Evolutionary conservation across 805 yeast genomes (phyloP), one percentile per base, ranked within the genome.

Genomic region (Tetrapisispora arboricola): DNA sequence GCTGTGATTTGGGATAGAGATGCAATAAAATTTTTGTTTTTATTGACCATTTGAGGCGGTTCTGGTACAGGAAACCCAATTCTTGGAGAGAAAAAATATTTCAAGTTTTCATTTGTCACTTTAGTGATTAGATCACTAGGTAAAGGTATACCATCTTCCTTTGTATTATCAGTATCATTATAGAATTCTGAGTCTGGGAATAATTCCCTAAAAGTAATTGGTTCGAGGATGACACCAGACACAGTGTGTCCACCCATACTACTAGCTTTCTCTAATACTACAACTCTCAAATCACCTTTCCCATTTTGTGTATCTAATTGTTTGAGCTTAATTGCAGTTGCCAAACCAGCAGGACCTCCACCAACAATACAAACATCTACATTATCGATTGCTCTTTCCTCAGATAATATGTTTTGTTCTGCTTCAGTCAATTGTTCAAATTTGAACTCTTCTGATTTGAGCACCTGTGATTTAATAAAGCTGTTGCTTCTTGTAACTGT

Each of bases 291-390:
- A 38, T 78, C 82, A 17, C 84, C 82, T 19, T 65, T 65, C 1
- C 80, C 82, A 3, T 36, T 20, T 47, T 74, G 80, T 40, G 71
- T 66, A 55, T 88, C 96, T 27, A 90, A 64, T 58, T 88, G 96
- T 60, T 92, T 92, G 45, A 86, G 67, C 49, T 75, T 73, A 47
- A 92, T 92, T 11, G 97, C 97, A 2, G 98, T 81, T 1, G 96
- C 88, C 38, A 92, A 67, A 3, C 98, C 98, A 1, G 97, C 94
- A 6, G 97, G 97, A 0, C 98, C 98, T 27, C 94, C 97, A 32
- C 98, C 98, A 2, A 92, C 95, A 39, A 92, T 86, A 54, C 94
- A 84, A 18, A 92, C 95, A 60, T 92, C 98, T 12, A 85, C 96
- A 25, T 76, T 74, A 55, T 92, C 98, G 12, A 71, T 74, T 6